phyloP scores from a whole-genome alignment of 257 asterid species.

The Gentiana straminea region DNA sequence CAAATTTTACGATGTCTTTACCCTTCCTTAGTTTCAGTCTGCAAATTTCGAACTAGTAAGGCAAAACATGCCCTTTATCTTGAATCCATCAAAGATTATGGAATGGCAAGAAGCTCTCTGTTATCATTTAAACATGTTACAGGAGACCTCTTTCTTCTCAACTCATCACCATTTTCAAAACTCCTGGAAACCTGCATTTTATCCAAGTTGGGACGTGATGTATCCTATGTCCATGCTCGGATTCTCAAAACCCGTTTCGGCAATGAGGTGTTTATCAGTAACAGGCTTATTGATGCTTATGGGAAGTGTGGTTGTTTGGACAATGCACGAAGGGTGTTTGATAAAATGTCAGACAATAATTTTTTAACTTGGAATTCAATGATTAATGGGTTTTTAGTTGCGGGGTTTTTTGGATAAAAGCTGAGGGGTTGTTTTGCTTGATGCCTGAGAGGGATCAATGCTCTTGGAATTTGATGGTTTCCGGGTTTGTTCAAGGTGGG shows the following conservation, averaged over 20 bases:
- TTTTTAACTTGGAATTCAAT: conserved; percentile 8
- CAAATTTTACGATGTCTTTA: no score
- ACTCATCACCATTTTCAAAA: conserved; percentile 6
- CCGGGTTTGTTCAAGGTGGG: conserved; percentile 7
- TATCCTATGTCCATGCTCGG: background rate
- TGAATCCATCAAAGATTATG: background rate
- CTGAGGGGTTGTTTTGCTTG: background rate
- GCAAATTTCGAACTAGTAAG: no score
- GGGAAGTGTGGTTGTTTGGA: conserved; percentile 14
- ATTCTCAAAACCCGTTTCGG: conserved; percentile 3
- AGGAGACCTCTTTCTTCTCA: conserved; percentile 1
- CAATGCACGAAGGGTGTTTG: conserved; percentile 12
- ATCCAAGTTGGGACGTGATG: background rate
- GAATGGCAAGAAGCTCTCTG: conserved; percentile 5
- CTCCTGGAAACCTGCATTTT: conserved; percentile 5
- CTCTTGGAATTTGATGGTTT: conserved; percentile 11
- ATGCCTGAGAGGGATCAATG: conserved; percentile 8
- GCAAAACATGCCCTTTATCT: background rate
- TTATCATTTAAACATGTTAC: conserved; percentile 2
- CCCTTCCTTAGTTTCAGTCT: no score
- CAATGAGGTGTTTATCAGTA: conserved; percentile 4
- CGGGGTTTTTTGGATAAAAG: background rate
- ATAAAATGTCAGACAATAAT: conserved; percentile 12
- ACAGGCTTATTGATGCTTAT: conserved; percentile 12
- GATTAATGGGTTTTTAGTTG: background rate